Conservation (phyloP, 306 rosid genomes). For the Prunus mira region DNA sequence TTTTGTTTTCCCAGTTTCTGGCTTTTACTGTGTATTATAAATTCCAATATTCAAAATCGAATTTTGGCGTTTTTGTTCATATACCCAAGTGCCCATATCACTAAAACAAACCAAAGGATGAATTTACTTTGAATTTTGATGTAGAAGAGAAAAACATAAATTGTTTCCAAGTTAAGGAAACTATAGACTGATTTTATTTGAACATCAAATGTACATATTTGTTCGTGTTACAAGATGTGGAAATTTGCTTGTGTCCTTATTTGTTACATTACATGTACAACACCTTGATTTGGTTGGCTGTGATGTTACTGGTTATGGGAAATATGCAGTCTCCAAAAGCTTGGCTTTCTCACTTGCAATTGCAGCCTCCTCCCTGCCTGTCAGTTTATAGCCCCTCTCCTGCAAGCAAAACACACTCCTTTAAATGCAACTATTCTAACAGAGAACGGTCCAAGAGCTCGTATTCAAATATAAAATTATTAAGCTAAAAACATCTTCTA, state of each 20-base stretch:
- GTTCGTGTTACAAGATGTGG: background rate
- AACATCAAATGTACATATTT: background rate
- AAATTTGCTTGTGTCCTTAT: no score
- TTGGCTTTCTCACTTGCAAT: constrained; percentile 53
- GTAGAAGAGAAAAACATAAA: background rate
- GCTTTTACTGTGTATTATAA: background rate
- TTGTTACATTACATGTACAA: background rate
- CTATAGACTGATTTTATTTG: background rate
- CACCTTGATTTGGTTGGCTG: background rate
- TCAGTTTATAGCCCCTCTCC: constrained; percentile 67
- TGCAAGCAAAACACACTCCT: constrained; percentile 13
- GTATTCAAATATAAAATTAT: background rate
- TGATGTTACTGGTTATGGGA: constrained; percentile 30
- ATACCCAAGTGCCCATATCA: no score
- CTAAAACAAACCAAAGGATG: no score
- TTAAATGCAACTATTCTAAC: background rate
- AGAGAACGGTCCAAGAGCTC: background rate
- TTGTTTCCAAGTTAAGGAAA: background rate
- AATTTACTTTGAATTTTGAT: no score
- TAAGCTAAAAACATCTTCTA: background rate
- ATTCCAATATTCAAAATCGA: background rate
- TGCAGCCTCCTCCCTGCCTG: constrained; percentile 56
- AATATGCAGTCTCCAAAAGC: constrained; percentile 58
- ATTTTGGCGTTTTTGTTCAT: background rate
- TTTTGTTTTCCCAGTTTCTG: background rate